Evolutionary conservation across 2,329 filamentous ascomycete genomes (phyloP).

Genomic region (Akanthomyces uredinophilus): DNA sequence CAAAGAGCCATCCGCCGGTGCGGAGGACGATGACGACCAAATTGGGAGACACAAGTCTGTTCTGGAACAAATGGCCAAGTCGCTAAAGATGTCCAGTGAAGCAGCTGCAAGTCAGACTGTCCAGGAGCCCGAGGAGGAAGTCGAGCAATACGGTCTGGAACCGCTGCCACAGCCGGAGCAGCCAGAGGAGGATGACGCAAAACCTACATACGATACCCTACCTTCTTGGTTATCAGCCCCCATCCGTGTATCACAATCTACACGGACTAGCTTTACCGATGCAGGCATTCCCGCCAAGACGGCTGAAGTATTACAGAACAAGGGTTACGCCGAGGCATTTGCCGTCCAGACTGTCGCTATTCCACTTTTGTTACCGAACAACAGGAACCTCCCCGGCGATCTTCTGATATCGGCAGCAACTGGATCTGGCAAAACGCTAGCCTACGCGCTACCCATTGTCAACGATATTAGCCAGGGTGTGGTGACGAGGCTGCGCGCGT

Average conservation of each 20-base stretch:
- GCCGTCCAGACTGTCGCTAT: conserved; percentile 52
- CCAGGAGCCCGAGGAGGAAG: conserved; percentile 28
- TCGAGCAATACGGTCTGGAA: conserved; percentile 64
- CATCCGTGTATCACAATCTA: conserved; percentile 58
- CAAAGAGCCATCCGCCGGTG: conserved; percentile 19
- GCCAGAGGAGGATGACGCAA: conserved; percentile 49
- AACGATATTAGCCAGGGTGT: conserved; percentile 63
- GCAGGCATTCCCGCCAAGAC: conserved; percentile 59
- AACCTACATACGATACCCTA: conserved; percentile 69
- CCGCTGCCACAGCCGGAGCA: conserved; percentile 76
- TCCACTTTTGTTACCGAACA: conserved; percentile 68
- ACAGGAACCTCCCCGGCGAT: conserved; percentile 62
- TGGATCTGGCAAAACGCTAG: conserved; percentile 90
- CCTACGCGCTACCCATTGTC: conserved; percentile 83
- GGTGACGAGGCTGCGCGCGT: conserved; percentile 64
- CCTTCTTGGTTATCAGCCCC: conserved; percentile 78
- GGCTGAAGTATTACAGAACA: conserved; percentile 57
- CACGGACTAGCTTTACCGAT: conserved; percentile 54
- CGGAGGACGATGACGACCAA: conserved; percentile 24
- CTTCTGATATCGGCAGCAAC: conserved; percentile 88
- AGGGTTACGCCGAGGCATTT: conserved; percentile 41
- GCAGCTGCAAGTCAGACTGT: conserved; percentile 29
- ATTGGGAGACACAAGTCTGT: conserved; percentile 44
- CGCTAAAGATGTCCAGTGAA: conserved; percentile 44
- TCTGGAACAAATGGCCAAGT: conserved; percentile 51